phyloP scores from a whole-genome alignment of 2,329 filamentous ascomycete species.

The Cladosporium sp. region DNA sequence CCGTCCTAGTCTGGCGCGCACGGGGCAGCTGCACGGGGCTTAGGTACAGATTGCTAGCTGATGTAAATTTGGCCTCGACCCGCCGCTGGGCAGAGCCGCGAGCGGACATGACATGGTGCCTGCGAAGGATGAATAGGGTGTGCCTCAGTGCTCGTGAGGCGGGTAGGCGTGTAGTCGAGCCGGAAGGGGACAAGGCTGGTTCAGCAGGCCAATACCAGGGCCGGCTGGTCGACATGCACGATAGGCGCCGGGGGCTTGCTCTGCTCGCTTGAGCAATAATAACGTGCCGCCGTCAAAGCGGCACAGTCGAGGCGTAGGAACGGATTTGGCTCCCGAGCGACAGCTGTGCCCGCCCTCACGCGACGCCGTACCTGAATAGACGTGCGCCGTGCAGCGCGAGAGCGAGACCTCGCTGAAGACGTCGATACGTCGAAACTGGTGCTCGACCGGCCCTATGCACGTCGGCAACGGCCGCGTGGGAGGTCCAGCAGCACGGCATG shows the following conservation, averaged over 20 bases:
- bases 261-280: background rate
- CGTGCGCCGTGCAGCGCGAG: background rate
- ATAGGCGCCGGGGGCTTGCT: slow-evolving; percentile 8
- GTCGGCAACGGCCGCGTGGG: slow-evolving; percentile 3
- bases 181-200: background rate
- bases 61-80: slow-evolving; percentile 12
- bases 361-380: background rate
- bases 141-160: slow-evolving; percentile 10
- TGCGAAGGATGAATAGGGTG: slow-evolving; percentile 12
- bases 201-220: background rate
- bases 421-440: background rate
- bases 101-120: background rate
- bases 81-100: slow-evolving; percentile 11
- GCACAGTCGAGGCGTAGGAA: background rate
- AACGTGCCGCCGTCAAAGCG: background rate
- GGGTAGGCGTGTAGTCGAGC: slow-evolving; percentile 1
- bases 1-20: slow-evolving; percentile 6
- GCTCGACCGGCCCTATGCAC: slow-evolving; percentile 1
- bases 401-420: background rate
- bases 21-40: slow-evolving; percentile 11
- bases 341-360: background rate
- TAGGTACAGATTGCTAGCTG: slow-evolving; percentile 12
- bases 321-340: slow-evolving; percentile 1
- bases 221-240: slow-evolving; percentile 6
- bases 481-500: background rate